Evolutionary conservation across 148 eudicot species (phyloP).

Genomic region (Polygonum aviculare): DNA sequence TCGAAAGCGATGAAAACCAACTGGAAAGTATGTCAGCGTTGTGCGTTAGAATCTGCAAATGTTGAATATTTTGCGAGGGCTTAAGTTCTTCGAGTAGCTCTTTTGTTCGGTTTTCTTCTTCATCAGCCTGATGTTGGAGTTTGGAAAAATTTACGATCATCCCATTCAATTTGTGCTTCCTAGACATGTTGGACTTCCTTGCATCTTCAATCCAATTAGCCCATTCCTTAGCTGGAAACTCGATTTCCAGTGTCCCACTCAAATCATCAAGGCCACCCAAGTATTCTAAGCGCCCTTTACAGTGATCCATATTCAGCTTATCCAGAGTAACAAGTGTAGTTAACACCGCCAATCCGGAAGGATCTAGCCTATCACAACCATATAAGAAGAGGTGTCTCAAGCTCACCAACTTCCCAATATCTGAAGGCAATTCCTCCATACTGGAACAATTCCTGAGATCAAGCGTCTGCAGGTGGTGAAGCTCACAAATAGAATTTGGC

Average conservation of each 20-base stretch:
- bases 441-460: background rate
- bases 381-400: background rate
- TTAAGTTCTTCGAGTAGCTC: background rate
- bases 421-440: conserved; percentile 5
- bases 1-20: background rate
- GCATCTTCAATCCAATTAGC: background rate
- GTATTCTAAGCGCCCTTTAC: background rate
- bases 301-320: background rate
- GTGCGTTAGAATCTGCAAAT: background rate
- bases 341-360: background rate
- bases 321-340: background rate
- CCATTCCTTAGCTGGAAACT: background rate
- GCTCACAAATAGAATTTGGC: conserved; percentile 1
- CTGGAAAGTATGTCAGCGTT: background rate
- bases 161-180: background rate
- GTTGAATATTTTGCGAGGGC: background rate
- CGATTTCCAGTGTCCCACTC: background rate
- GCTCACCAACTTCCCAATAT: conserved; percentile 15
- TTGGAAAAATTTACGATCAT: background rate
- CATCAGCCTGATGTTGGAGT: background rate
- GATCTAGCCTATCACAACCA: background rate
- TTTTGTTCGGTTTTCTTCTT: background rate
- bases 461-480: conserved; percentile 6
- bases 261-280: background rate
- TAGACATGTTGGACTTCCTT: background rate